phyloP scores from a whole-genome alignment of 345 rosid genomes.

The Eucalyptus sp. region DNA sequence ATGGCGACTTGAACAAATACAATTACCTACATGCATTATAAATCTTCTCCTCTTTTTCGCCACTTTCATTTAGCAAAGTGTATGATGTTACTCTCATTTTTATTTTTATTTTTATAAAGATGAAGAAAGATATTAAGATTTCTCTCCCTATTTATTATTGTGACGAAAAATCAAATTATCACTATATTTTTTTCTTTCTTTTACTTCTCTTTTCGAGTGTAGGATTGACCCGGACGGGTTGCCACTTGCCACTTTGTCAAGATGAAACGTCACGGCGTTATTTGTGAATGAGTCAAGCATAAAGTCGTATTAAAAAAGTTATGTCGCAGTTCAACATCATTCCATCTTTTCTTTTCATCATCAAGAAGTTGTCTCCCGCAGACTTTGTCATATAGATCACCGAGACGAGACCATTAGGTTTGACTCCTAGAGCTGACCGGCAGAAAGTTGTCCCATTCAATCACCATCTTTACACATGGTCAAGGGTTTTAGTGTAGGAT shows the following conservation, averaged over 20 bases:
- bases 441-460: neutral
- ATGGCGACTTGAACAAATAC: rapidly evolving
- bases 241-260: neutral
- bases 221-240: neutral
- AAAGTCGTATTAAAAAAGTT: neutral
- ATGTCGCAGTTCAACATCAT: neutral
- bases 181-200: neutral
- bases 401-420: neutral
- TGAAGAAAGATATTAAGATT: neutral
- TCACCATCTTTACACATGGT: neutral
- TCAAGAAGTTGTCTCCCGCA: neutral
- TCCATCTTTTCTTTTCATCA: neutral
- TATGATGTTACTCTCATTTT: neutral
- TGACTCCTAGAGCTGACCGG: neutral
- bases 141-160: no score
- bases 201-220: neutral
- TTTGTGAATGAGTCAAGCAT: neutral
- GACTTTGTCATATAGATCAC: neutral
- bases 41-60: neutral
- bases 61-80: neutral
- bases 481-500: neutral
- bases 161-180: neutral
- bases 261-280: neutral
- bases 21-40: rapidly evolving
- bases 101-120: no score